Evolutionary conservation across 2,329 filamentous ascomycete species (phyloP).

Genomic region (Hymenoscyphus occultus): DNA sequence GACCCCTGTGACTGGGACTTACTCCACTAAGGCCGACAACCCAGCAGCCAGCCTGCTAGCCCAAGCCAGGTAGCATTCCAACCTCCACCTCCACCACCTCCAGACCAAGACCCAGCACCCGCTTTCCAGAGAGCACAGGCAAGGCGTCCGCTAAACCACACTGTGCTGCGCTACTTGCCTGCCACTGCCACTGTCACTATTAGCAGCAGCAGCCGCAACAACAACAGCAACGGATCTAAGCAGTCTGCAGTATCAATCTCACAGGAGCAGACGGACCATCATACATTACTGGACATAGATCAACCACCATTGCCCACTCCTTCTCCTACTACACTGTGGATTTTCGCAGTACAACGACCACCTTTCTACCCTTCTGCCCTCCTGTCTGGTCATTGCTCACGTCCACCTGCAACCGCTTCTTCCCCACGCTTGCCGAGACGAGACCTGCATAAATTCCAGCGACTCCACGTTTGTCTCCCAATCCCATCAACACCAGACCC

Average conservation of each 20-base stretch:
- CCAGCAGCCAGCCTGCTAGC: too few species aligned
- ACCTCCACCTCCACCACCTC: background rate
- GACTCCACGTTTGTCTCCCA: slow-evolving; percentile 23
- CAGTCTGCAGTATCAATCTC: background rate
- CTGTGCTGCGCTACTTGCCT: slow-evolving; percentile 16
- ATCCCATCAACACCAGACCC: slow-evolving; percentile 7
- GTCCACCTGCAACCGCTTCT: slow-evolving; percentile 8
- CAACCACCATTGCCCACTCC: background rate
- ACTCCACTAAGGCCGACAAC: too few species aligned
- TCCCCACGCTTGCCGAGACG: slow-evolving; percentile 31
- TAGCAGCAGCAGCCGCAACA: background rate
- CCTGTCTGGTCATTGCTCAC: background rate
- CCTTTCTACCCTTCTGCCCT: background rate
- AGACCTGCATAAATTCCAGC: slow-evolving; percentile 27
- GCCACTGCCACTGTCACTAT: slow-evolving; percentile 1
- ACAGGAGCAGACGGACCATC: background rate
- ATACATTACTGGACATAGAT: background rate
- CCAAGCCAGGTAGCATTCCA: background rate
- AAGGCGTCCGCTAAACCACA: background rate
- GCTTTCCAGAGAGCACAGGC: background rate
- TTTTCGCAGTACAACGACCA: background rate
- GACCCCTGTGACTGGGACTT: background rate
- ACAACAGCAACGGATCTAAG: slow-evolving; percentile 13
- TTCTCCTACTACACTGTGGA: background rate
- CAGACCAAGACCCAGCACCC: background rate